Percentiles rank a stretch among this genome's conserved stretches.
These are phyloP conservation scores for Telfairia occidentalis DNA, from an alignment of 331 rosid species.

Conservation along the genomic window DNA sequence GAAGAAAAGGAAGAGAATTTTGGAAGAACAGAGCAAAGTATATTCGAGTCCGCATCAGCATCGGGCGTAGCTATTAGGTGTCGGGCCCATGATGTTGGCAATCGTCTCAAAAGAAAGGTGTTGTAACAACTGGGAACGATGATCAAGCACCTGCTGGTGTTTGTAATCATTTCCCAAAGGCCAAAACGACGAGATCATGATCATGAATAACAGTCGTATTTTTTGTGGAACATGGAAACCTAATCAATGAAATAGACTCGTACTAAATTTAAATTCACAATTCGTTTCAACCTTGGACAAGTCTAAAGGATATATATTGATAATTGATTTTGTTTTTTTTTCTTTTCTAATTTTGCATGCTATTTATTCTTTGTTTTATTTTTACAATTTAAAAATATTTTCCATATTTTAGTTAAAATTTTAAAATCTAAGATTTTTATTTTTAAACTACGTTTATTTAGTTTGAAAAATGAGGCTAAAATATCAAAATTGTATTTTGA, in stretches of 20 bases:
- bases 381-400: too few species aligned
- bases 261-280: background rate
- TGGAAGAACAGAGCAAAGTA: conserved; percentile 38
- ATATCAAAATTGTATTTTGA: too few species aligned
- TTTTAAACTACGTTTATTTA: too few species aligned
- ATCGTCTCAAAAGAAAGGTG: conserved; percentile 16
- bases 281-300: background rate
- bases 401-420: too few species aligned
- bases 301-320: background rate
- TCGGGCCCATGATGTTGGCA: conserved; percentile 26
- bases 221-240: background rate
- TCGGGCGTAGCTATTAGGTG: conserved; percentile 11
- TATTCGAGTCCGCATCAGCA: conserved; percentile 22
- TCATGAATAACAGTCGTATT: background rate
- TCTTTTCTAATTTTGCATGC: too few species aligned
- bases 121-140: conserved; percentile 10
- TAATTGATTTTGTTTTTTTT: background rate
- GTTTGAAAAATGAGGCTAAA: too few species aligned
- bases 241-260: background rate
- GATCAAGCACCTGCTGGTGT: background rate
- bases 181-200: background rate
- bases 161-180: background rate
- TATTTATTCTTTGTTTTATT: too few species aligned
- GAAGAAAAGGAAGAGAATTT: conserved; percentile 14
- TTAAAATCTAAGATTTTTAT: too few species aligned